These are phyloP conservation scores for Trypanosoma cruzi DNA, from an alignment of 208 protist genomes.

Conservation along the genomic window DNA sequence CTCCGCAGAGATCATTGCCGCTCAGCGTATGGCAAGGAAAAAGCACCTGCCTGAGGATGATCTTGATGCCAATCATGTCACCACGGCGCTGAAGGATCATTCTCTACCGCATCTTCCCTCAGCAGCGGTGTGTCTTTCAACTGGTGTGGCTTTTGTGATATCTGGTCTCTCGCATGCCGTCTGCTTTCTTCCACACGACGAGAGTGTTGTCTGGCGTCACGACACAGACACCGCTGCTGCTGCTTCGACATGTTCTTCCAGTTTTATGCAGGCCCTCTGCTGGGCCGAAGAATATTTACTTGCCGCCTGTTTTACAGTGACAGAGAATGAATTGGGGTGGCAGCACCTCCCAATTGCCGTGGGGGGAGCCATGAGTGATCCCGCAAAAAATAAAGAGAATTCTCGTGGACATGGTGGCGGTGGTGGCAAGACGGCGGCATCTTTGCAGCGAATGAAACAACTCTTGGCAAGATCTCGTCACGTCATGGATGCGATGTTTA, in stretches of 20 bases:
- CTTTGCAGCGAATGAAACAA: slow-evolving; percentile 24
- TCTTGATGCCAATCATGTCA: background rate
- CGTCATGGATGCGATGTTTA: slow-evolving; percentile 11
- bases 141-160: slow-evolving; percentile 26
- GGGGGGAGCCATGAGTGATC: background rate
- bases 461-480: slow-evolving; percentile 15
- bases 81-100: background rate
- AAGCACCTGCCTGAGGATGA: background rate
- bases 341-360: slow-evolving; percentile 4
- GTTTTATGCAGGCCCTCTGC: slow-evolving; percentile 8
- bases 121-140: slow-evolving; percentile 11
- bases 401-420: slow-evolving; percentile 3
- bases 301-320: slow-evolving; percentile 15
- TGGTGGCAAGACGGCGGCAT: slow-evolving; percentile 10
- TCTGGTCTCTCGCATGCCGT: slow-evolving; percentile 25
- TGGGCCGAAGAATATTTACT: slow-evolving; percentile 22
- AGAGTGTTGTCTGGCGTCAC: slow-evolving; percentile 18
- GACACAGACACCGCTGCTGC: slow-evolving; percentile 19
- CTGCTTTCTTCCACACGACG: slow-evolving; percentile 32
- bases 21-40: slow-evolving; percentile 5
- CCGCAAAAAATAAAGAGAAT: background rate
- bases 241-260: background rate
- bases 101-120: slow-evolving; percentile 12
- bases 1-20: slow-evolving; percentile 3
- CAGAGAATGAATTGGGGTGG: slow-evolving; percentile 18